Base-by-base conservation (phyloP, 345 rosid species). In the Gossypium sturtianum region DNA sequence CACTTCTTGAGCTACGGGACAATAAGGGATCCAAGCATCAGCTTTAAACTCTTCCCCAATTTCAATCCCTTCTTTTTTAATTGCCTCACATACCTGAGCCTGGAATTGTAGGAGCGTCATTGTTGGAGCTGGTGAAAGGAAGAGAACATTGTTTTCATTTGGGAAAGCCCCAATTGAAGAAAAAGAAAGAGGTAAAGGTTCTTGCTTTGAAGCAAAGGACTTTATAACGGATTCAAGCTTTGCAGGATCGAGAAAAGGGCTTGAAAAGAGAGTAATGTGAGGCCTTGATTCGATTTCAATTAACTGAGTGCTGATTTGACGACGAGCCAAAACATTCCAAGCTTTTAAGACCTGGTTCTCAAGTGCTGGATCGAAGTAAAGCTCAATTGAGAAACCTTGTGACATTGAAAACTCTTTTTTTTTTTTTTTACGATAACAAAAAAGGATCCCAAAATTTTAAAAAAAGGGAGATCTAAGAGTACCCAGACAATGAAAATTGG, bases 291-390 rank as follows among this genome's bases (percentile, higher is more conserved):
- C 96, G 80, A 91, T 93, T 83, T 83, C 97, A 75, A 95, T 93
- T 76, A 95, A 85, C 34, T 93, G 94, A 53, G 93, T 88, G 73
- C 98, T 93, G 86, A 93, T 91, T 83, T 95, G 98, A 49, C 98
- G 99, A 68, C 97, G 97, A 59, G 99, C 99, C 61, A 95, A 85
- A 71, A 93, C 98, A 79, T 95, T 95, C 98, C 99, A 95, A 65
- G 98, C 93, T 86, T 95, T 95, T 78, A 91, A 76, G 53, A 91
- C 97, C 82, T 95, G 99, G 85, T 95, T 95, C 72, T 95, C 99
- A 1, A 93, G 93, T 0, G 98, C 97, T 0, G 98, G 96, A 71
- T 95, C 99, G 84, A 95, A 93, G 71, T 95, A 95, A 41, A 95
- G 97, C 88, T 95, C 98, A 84, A 95, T 90, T 61, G 97, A 89